Evolutionary conservation across 257 asterid genomes (phyloP).

Genomic region (Cordia subcordata): DNA sequence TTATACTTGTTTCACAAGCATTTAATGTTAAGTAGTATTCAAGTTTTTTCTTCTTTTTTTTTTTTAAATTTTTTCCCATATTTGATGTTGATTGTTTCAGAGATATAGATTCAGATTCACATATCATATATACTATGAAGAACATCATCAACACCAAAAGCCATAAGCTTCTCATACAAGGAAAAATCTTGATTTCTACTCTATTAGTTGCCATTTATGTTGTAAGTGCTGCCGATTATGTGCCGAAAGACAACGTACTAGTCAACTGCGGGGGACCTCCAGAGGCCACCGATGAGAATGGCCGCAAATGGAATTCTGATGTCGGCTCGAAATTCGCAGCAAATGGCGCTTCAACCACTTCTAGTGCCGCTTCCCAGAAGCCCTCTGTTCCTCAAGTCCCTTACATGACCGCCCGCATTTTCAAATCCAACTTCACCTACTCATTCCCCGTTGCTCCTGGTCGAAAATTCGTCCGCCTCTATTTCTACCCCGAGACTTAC

Average conservation of each 20-base stretch:
- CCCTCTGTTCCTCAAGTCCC: slow-evolving; percentile 21
- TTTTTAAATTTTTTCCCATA: too few relatives aligned
- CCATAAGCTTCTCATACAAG: not conserved
- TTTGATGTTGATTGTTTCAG: not conserved
- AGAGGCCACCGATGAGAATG: not conserved
- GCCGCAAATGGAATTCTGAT: slow-evolving; percentile 4
- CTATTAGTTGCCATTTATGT: not conserved
- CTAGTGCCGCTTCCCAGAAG: not conserved
- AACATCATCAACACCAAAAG: not conserved
- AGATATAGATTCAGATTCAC: not conserved
- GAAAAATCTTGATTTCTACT: too few relatives aligned
- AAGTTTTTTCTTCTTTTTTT: too few relatives aligned
- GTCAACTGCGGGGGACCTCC: slow-evolving; percentile 6
- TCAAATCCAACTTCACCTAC: slow-evolving; percentile 36
- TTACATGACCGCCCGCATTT: slow-evolving; percentile 35
- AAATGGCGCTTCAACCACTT: not conserved
- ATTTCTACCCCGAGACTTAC: slow-evolving; percentile 33
- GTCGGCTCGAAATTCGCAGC: not conserved
- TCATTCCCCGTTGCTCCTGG: slow-evolving; percentile 33
- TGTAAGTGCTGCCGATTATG: not conserved
- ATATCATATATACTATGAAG: not conserved
- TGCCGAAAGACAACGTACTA: not conserved
- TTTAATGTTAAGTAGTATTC: too few relatives aligned
- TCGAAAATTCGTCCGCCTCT: slow-evolving; percentile 47
- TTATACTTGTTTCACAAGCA: too few relatives aligned